phyloP scores from a whole-genome alignment of 1,284 basidiomycete species.

The Papiliotrema laurentii region DNA sequence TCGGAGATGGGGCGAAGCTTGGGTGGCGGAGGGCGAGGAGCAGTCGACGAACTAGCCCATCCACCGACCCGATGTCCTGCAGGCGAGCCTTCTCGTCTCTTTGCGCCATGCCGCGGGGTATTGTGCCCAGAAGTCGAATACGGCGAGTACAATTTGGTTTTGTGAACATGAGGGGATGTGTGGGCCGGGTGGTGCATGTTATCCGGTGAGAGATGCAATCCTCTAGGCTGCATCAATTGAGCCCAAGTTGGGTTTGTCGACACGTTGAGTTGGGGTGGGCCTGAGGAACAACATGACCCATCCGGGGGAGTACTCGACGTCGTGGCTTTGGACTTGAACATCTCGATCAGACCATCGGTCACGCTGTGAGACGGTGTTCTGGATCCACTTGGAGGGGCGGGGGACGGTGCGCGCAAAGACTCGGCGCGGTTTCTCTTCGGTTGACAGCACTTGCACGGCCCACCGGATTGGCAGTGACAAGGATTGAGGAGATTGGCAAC shows the following conservation, averaged over 20 bases:
- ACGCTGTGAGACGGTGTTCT: constrained; percentile 1
- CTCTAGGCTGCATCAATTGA: constrained; percentile 6
- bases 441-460: constrained; percentile 57
- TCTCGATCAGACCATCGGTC: constrained; percentile 28
- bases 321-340: constrained; percentile 30
- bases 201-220: constrained; percentile 24
- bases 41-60: constrained; percentile 2
- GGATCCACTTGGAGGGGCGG: constrained; percentile 4
- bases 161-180: constrained; percentile 44
- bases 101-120: constrained; percentile 20
- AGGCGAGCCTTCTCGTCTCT: background rate
- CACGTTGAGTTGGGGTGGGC: constrained; percentile 8
- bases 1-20: constrained; percentile 35
- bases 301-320: constrained; percentile 7
- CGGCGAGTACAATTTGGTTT: constrained; percentile 47
- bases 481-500: constrained; percentile 42
- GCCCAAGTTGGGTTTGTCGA: constrained; percentile 2
- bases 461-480: constrained; percentile 50
- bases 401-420: background rate
- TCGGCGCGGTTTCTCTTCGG: constrained; percentile 27
- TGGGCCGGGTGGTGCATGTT: constrained; percentile 42
- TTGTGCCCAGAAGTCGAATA: constrained; percentile 34
- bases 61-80: constrained; percentile 7
- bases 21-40: constrained; percentile 15
- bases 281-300: constrained; percentile 1